Evolutionary conservation across 352 stramenopile genomes (phyloP).

Genomic region (Hyaloperonospora brassicae): DNA sequence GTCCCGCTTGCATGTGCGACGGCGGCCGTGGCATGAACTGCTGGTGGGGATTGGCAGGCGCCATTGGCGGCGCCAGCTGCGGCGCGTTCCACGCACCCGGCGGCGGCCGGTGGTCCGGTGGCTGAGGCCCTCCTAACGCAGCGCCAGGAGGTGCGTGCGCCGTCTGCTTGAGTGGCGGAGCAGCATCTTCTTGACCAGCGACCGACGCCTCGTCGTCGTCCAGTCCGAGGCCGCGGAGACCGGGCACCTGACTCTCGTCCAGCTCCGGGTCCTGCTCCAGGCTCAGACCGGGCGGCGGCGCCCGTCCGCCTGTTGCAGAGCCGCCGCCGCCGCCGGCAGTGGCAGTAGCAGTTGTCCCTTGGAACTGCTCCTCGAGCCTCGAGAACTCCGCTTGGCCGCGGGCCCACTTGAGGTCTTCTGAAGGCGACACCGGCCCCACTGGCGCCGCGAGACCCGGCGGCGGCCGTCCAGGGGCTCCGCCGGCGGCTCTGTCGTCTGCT

Average conservation of each 20-base stretch:
- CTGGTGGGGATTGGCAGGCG: conserved; percentile 15
- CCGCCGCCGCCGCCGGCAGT: too few relatives aligned
- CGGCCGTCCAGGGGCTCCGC: conserved; percentile 27
- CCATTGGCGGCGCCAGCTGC: conserved; percentile 11
- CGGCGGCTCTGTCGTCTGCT: conserved; percentile 6
- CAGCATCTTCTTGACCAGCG: background rate
- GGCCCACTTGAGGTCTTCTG: conserved; percentile 75
- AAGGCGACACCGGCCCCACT: conserved; percentile 21
- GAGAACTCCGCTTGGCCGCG: conserved; percentile 69
- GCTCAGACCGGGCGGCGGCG: conserved; percentile 14
- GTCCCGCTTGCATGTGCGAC: conserved; percentile 35
- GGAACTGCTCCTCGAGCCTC: conserved; percentile 45
- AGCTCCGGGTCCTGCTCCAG: conserved; percentile 42
- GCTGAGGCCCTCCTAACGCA: conserved; percentile 19
- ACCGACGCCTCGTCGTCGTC: conserved; percentile 52
- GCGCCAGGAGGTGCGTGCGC: conserved; percentile 21
- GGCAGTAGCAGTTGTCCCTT: conserved; percentile 6
- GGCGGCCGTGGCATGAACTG: conserved; percentile 19
- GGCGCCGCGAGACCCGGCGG: conserved; percentile 32
- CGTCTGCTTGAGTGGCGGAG: conserved; percentile 11
- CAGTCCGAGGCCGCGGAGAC: conserved; percentile 53
- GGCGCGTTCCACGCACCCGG: conserved; percentile 31
- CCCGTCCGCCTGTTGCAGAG: conserved; percentile 1
- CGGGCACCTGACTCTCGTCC: conserved; percentile 62
- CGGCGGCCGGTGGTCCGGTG: conserved; percentile 11